Base-by-base conservation (phyloP, 805 yeast genomes). In the Zygoascus flipseniorum region DNA sequence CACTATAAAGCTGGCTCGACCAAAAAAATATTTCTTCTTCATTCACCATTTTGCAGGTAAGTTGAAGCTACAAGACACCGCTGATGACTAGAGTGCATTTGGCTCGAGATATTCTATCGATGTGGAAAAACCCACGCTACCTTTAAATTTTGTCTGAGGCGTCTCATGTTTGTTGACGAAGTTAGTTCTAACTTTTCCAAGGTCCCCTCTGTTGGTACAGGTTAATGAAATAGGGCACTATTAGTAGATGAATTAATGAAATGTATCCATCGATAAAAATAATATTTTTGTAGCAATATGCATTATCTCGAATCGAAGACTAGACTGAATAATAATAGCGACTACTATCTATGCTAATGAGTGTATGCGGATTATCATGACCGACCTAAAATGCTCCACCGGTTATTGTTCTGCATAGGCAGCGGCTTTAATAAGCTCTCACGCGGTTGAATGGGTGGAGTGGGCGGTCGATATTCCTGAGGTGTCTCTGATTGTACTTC, bases 91-190 rank as follows among this genome's bases (percentile, higher is more conserved):
- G 97, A 89, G 96, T 88, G 97, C 97, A 89, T 89, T 89, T 89
- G 97, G 96, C 97, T 89, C 96, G 95, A 89, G 96, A 86, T 86
- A 69, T 42, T 47, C 42, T 32, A 51, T 86, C 89, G 90, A 78
- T 89, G 97, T 89, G 96, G 97, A 89, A 87, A 87, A 86, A 87
- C 76, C 82, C 96, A 79, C 83, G 97, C 97, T 89, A 89, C 97
- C 97, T 89, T 78, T 50, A 80, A 69, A 75, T 72, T 72, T 73
- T 58, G 55, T 58, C 61, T 58, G 61, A 58, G 39, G 26, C 16
- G 39, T 35, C 39, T 35, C 6, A 23, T 23, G 28, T 23, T 23
- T 23, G 28, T 23, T 23, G 28, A 23, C 6, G 28, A 23, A 23
- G 6, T 37, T 8, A 16, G 45, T 43, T 5, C 46, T 43, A 43